Percentiles rank a stretch among this genome's conserved stretches.
phyloP scores from a whole-genome alignment of 2,329 filamentous ascomycete genomes.

The Dothistroma septosporum region DNA sequence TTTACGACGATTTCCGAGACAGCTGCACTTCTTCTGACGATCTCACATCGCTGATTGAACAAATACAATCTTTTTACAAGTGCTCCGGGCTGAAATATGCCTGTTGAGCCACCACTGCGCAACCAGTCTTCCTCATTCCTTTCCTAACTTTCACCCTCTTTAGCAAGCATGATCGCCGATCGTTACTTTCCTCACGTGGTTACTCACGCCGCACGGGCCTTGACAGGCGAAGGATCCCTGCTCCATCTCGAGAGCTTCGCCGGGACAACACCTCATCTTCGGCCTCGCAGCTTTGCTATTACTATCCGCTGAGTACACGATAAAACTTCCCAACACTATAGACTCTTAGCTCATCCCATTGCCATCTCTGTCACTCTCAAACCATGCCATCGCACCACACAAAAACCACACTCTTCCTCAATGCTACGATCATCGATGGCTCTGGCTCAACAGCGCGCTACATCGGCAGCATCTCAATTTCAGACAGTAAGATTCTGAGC shows the following conservation, averaged over 20 bases:
- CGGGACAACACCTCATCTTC: neutral
- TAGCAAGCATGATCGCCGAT: neutral
- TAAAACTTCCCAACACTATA: too few species aligned
- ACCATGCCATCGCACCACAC: neutral
- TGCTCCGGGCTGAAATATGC: constrained; percentile 8
- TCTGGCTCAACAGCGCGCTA: constrained; percentile 22
- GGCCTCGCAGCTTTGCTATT: neutral
- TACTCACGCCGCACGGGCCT: neutral
- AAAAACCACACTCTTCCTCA: constrained; percentile 20
- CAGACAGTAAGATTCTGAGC: constrained; percentile 20
- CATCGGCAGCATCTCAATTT: constrained; percentile 21
- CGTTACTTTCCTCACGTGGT: neutral
- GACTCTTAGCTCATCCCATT: too few species aligned
- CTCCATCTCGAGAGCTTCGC: neutral
- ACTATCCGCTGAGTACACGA: neutral
- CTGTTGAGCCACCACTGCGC: constrained; percentile 6
- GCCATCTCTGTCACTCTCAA: too few species aligned
- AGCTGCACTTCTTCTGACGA: neutral
- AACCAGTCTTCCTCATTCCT: neutral
- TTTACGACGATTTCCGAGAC: constrained; percentile 8
- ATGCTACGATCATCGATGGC: constrained; percentile 27
- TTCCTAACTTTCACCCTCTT: neutral
- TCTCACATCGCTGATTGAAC: neutral
- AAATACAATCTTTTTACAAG: constrained; percentile 10
- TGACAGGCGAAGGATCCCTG: neutral